Conservation (phyloP, 2,329 filamentous ascomycete genomes). For the Sphaerulina vaccinii region DNA sequence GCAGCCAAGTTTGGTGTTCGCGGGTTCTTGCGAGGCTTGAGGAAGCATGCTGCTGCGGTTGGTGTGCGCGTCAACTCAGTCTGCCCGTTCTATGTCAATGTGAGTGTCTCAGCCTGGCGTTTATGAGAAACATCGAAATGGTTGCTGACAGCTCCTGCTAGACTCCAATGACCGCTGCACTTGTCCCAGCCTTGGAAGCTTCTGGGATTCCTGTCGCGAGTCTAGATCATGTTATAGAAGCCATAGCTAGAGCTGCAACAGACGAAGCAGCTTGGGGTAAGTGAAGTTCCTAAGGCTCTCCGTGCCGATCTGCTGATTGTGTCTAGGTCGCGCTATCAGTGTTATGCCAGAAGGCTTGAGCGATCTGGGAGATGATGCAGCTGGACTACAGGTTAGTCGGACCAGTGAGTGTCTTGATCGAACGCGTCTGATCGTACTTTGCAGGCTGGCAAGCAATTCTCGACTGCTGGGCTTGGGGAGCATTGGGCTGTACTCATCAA, state of each 20-base stretch:
- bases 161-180: conserved; percentile 5
- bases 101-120: no score
- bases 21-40: conserved; percentile 3
- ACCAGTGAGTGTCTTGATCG: background rate
- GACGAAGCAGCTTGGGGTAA: conserved; percentile 7
- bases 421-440: background rate
- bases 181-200: background rate
- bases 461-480: background rate
- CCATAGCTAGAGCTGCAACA: conserved; percentile 1
- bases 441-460: conserved; percentile 4
- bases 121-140: background rate
- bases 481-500: conserved; percentile 6
- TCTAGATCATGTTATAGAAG: conserved; percentile 5
- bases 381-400: background rate
- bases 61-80: conserved; percentile 8
- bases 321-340: conserved; percentile 2
- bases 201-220: background rate
- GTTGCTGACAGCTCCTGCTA: no score
- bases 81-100: conserved; percentile 8
- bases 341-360: conserved; percentile 7
- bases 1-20: conserved; percentile 5
- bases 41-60: conserved; percentile 4
- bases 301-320: background rate
- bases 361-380: conserved; percentile 6
- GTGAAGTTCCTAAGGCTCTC: background rate